These are phyloP conservation scores for Pseudoturritis turrita DNA, from an alignment of 345 rosid species.

Conservation along the genomic window DNA sequence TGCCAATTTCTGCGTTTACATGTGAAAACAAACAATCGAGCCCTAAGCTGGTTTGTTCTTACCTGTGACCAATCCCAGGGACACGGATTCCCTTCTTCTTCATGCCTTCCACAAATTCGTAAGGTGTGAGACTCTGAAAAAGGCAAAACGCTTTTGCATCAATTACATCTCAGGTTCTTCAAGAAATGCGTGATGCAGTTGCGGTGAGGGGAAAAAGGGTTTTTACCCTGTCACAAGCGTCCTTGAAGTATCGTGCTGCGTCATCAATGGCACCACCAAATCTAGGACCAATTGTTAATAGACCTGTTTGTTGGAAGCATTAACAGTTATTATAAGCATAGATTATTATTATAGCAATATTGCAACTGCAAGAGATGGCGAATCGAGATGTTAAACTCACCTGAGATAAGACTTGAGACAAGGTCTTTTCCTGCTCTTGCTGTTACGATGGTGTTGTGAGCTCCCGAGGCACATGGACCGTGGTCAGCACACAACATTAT, in stretches of 20 bases:
- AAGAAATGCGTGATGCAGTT: no score
- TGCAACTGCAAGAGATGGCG: no score
- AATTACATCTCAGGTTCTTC: no score
- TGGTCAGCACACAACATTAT: slow-evolving; percentile 98
- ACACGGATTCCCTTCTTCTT: slow-evolving; percentile 99
- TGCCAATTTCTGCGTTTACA: not conserved
- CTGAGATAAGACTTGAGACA: slow-evolving; percentile 94
- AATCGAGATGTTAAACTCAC: slow-evolving; percentile 32
- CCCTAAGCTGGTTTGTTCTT: not conserved
- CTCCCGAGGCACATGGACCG: slow-evolving; percentile 98
- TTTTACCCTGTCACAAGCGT: slow-evolving; percentile 83
- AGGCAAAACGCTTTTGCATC: no score
- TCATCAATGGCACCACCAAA: slow-evolving; percentile 99
- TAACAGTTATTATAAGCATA: no score
- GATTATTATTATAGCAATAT: no score
- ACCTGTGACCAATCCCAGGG: slow-evolving; percentile 99
- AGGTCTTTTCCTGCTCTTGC: slow-evolving; percentile 99
- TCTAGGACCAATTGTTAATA: slow-evolving; percentile 96
- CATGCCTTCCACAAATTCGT: slow-evolving; percentile 93
- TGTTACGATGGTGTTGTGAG: slow-evolving; percentile 94
- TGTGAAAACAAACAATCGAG: not conserved
- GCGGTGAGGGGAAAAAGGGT: not conserved
- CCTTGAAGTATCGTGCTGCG: slow-evolving; percentile 96
- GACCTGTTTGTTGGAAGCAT: slow-evolving; percentile 62
- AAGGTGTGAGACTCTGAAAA: slow-evolving; percentile 77